Conservation (phyloP, 768 basidiomycete species). For the Cubamyces sp. region DNA sequence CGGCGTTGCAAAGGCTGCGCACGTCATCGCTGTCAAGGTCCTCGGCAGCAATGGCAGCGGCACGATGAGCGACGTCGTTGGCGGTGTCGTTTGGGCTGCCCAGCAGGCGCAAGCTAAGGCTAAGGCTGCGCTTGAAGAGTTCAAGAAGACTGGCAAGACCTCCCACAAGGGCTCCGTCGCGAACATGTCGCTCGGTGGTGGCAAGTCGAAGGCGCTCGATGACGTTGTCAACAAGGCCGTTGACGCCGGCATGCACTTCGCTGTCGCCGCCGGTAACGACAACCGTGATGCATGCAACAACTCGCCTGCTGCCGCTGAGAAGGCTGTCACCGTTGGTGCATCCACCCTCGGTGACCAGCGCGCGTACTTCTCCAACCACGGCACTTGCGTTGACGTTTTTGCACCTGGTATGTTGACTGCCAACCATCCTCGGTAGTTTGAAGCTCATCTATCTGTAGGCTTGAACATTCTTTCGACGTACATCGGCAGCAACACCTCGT, state of each 20-base stretch:
- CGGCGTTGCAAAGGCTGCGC: conserved; percentile 94
- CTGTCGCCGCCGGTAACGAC: conserved; percentile 92
- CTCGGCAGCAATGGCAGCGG: conserved; percentile 95
- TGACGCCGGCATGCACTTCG: conserved; percentile 85
- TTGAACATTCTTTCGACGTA: conserved; percentile 91
- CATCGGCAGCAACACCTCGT: conserved; percentile 62
- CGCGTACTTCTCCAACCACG: conserved; percentile 93
- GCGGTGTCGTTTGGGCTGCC: conserved; percentile 84
- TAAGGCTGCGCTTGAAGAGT: conserved; percentile 63
- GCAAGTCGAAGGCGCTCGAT: conserved; percentile 86
- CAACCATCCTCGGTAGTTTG: not conserved
- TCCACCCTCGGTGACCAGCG: conserved; percentile 80
- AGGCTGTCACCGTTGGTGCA: conserved; percentile 94
- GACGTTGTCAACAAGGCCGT: conserved; percentile 86
- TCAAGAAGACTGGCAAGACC: conserved; percentile 73
- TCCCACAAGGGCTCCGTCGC: conserved; percentile 93
- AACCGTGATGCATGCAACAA: conserved; percentile 89
- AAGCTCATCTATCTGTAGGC: conserved; percentile 40
- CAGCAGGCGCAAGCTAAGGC: conserved; percentile 55
- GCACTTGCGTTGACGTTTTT: conserved; percentile 90
- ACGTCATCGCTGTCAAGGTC: conserved; percentile 90
- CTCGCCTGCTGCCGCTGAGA: conserved; percentile 88
- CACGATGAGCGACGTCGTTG: conserved; percentile 91
- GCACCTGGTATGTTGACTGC: conserved; percentile 62
- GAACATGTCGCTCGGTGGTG: conserved; percentile 98